Conservation (phyloP, 306 rosid species). For the Boehmeria nivea region DNA sequence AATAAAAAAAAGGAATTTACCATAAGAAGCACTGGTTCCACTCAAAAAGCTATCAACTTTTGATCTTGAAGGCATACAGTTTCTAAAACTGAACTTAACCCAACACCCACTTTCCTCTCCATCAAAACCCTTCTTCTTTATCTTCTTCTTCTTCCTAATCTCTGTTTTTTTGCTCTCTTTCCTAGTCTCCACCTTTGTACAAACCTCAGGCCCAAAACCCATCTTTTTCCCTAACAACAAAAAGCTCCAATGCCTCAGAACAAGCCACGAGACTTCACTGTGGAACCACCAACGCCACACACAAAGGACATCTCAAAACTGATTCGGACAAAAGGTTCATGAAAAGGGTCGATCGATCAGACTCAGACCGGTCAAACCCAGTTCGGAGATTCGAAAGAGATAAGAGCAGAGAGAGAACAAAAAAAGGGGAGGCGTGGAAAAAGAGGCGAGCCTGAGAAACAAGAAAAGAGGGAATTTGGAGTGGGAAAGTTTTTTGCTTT, state of each 20-base stretch:
- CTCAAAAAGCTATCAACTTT: constrained; percentile 66
- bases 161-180: constrained; percentile 48
- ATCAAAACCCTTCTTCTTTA: constrained; percentile 6
- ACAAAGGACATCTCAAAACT: constrained; percentile 1
- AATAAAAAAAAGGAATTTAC: constrained; percentile 27
- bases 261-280: constrained; percentile 1
- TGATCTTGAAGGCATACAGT: constrained; percentile 80
- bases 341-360: constrained; percentile 3
- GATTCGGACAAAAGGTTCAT: constrained; percentile 1
- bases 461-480: constrained; percentile 17
- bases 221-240: constrained; percentile 36
- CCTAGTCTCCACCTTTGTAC: constrained; percentile 57
- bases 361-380: constrained; percentile 25
- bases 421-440: constrained; percentile 10
- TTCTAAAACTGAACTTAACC: constrained; percentile 54
- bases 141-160: constrained; percentile 36
- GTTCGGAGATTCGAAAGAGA: constrained; percentile 22
- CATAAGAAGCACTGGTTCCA: constrained; percentile 48
- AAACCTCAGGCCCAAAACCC: constrained; percentile 57
- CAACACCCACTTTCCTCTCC: constrained; percentile 59
- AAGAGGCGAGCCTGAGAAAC: constrained; percentile 33
- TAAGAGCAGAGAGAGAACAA: constrained; percentile 6
- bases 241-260: constrained; percentile 7
- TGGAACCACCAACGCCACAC: too few relatives aligned
- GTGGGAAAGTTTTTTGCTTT: constrained; percentile 10